Evolutionary conservation across 768 basidiomycete genomes (phyloP).

Genomic region (Xerocomellus chrysenteron): DNA sequence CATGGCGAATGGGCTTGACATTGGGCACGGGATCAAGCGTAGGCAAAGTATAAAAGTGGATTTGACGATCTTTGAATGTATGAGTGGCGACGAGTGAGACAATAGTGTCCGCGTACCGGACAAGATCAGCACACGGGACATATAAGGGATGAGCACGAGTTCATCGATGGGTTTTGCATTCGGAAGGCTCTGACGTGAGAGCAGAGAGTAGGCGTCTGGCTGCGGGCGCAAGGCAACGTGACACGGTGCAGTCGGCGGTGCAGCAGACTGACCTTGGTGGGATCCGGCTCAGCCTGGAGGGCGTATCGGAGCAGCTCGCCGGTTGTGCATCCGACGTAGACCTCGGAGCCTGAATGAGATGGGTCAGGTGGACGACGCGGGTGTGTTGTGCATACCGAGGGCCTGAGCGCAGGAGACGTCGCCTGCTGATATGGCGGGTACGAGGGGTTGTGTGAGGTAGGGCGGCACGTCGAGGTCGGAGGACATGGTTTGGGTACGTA

Average conservation of each 20-base stretch:
- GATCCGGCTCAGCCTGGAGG: conserved; percentile 53
- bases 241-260: neutral
- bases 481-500: conserved; percentile 25
- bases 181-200: conserved; percentile 69
- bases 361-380: neutral
- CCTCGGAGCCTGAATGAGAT: conserved; percentile 62
- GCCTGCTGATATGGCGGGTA: conserved; percentile 35
- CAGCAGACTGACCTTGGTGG: conserved; percentile 42
- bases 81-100: conserved; percentile 1
- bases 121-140: conserved; percentile 71
- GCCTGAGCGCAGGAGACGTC: conserved; percentile 51
- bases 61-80: conserved; percentile 46
- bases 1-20: conserved; percentile 80
- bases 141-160: conserved; percentile 74
- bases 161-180: conserved; percentile 73
- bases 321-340: conserved; percentile 84
- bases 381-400: conserved; percentile 40
- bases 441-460: conserved; percentile 53
- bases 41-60: conserved; percentile 82
- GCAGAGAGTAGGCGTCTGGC: conserved; percentile 61
- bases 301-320: conserved; percentile 82
- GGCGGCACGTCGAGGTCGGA: conserved; percentile 53
- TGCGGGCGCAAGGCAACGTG: conserved; percentile 20
- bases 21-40: conserved; percentile 67
- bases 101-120: conserved; percentile 52